These are phyloP conservation scores for Discostella stelligera DNA, from an alignment of 352 stramenopile species.

Conservation along the genomic window DNA sequence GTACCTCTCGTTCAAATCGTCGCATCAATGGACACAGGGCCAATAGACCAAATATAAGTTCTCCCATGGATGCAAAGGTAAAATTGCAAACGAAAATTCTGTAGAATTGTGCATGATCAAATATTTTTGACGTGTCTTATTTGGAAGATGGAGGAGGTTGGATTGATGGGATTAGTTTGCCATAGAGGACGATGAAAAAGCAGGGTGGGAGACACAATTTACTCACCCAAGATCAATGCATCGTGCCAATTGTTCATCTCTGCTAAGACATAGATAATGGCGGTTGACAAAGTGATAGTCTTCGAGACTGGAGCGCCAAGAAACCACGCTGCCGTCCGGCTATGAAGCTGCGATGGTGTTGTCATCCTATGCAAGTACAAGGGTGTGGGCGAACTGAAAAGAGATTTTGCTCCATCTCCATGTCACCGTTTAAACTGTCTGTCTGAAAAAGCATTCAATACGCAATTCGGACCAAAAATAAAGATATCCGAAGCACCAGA, in stretches of 20 bases:
- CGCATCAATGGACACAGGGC: conserved; percentile 50
- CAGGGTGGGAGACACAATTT: conserved; percentile 8
- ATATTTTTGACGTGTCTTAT: conserved; percentile 46
- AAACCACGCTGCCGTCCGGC: conserved; percentile 51
- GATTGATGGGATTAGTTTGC: not conserved
- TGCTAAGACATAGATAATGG: conserved; percentile 43
- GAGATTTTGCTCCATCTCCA: no score
- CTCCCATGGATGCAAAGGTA: conserved; percentile 54
- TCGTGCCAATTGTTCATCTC: conserved; percentile 46
- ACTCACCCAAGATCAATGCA: conserved; percentile 45
- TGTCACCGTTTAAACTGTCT: no score
- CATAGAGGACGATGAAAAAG: not conserved
- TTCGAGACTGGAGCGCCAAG: conserved; percentile 64
- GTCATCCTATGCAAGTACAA: not conserved
- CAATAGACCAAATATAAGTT: conserved; percentile 58
- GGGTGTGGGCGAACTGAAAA: no score
- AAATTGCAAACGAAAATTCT: conserved; percentile 51
- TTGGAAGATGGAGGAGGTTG: conserved; percentile 4
- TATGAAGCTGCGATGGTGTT: conserved; percentile 23
- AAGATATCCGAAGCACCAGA: no score
- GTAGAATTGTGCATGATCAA: conserved; percentile 52
- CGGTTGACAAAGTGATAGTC: conserved; percentile 41
- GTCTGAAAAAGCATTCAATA: no score
- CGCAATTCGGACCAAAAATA: no score
- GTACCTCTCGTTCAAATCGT: conserved; percentile 67